phyloP scores from a whole-genome alignment of 225 moss, liverwort and hornwort species.

The Climacium dendroides region DNA sequence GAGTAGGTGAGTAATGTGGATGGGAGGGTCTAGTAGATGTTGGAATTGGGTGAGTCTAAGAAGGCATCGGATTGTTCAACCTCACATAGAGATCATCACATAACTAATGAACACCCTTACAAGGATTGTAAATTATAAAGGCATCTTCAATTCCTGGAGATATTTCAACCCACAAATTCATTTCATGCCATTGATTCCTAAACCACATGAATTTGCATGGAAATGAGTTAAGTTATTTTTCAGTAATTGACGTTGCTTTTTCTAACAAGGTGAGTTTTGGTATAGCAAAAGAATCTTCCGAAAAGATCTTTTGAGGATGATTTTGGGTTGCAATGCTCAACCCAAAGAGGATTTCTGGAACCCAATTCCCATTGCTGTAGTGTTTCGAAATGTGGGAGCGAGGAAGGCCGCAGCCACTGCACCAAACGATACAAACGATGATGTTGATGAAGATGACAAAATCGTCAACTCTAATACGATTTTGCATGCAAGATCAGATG shows the following conservation, averaged over 20 bases:
- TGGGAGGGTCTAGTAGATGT: neutral
- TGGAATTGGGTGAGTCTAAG: neutral
- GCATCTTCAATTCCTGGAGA: accelerated
- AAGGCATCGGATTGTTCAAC: neutral
- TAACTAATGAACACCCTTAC: too few relatives aligned
- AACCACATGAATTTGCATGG: too few relatives aligned
- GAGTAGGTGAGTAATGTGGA: accelerated
- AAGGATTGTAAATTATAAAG: neutral
- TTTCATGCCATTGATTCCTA: neutral
- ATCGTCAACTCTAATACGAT: neutral
- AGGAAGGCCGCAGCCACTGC: neutral
- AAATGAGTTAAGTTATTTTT: neutral
- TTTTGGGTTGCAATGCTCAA: constrained; percentile 14
- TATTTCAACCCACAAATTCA: neutral
- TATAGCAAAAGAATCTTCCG: constrained; percentile 22
- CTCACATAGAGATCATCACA: too few relatives aligned
- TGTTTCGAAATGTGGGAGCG: neutral
- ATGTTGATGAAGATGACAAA: neutral
- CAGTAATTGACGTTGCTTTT: neutral
- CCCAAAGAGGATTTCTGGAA: neutral
- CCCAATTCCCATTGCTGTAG: neutral
- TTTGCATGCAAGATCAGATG: neutral
- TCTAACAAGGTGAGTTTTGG: neutral
- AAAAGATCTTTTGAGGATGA: constrained; percentile 14
- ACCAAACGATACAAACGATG: neutral